Conservation (phyloP, 2,329 filamentous ascomycete genomes). For the Boeremia lycopersici region DNA sequence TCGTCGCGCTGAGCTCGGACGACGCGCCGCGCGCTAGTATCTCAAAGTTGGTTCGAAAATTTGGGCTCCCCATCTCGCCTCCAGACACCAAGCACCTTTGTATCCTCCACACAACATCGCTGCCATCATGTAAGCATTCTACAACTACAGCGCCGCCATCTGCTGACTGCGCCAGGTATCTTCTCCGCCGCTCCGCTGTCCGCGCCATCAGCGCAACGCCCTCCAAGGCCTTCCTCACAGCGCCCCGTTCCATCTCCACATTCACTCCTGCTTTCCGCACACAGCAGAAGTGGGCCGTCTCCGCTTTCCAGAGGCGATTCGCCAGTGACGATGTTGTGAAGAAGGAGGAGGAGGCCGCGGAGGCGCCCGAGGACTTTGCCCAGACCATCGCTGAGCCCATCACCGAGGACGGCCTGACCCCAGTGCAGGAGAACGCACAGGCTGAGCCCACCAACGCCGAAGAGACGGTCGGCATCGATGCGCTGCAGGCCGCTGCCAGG, state of each 20-base stretch:
- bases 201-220: conserved; percentile 59
- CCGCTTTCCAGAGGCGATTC: conserved; percentile 55
- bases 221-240: conserved; percentile 51
- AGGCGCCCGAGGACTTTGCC: conserved; percentile 38
- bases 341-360: conserved; percentile 42
- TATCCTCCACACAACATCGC: not conserved
- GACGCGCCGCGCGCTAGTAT: conserved; percentile 5
- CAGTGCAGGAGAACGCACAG: conserved; percentile 30
- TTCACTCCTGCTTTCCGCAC: conserved; percentile 38
- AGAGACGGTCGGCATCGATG: conserved; percentile 34
- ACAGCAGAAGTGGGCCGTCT: conserved; percentile 47
- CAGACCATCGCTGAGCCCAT: conserved; percentile 45
- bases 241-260: conserved; percentile 46
- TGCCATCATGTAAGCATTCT: conserved; percentile 25
- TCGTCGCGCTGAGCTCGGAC: not conserved
- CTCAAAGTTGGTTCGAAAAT: conserved; percentile 10
- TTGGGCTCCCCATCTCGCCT: conserved; percentile 9
- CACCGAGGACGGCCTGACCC: conserved; percentile 41
- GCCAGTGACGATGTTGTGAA: conserved; percentile 55
- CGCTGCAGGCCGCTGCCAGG: conserved; percentile 24
- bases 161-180: conserved; percentile 56
- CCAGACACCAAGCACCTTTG: conserved; percentile 7
- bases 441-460: conserved; percentile 33
- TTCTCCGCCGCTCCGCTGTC: conserved; percentile 62
- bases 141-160: not conserved